Base-by-base conservation (phyloP, 306 rosid species). In the Crotalaria pallida region DNA sequence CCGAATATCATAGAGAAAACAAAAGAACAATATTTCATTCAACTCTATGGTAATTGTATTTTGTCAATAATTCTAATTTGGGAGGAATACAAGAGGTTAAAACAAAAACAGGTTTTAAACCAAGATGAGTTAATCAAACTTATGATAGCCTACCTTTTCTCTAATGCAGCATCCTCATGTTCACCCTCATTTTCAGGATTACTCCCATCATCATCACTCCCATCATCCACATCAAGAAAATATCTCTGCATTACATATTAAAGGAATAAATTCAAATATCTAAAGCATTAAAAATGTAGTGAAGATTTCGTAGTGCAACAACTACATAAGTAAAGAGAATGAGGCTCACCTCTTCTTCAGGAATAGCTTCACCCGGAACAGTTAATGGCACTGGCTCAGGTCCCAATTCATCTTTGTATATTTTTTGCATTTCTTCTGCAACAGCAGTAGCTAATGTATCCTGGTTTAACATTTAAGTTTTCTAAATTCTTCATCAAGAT, bases 311-410 rank as follows among this genome's bases (percentile, higher is more conserved):
- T 22, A 6, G 48, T 44, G 11, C 12, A 12, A 29, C 13, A 79
- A 19, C 34, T 29, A 61, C 19, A 78, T 19, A 74, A 71, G 31
- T 26, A 53, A 43, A 56, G 34, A 11, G 33, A 44, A 77, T 67
- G 38, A 57, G 21, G 79, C 96, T 79, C 84, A 84, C 99, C 34
- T 95, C 99, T 85, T 94, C 99, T 74, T 91, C 96, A 16, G 82
- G 61, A 73, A 91, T 62, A 73, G 69, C 73, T 79, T 91, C 89
- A 58, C 97, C 96, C 3, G 86, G 74, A 79, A 95, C 96, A 53
- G 88, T 87, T 69, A 95, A 78, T 34, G 97, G 99, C 64, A 94
- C 95, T 3, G 97, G 97, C 68, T 83, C 66, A 75, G 99, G 96
- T 27, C 92, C 97, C 84, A 95, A 73, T 81, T 95, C 99, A n/a